Percentiles rank a stretch among this genome's conserved stretches.
phyloP scores from a whole-genome alignment of 2,329 filamentous ascomycete species.

The Paracamarosporium sp. region DNA sequence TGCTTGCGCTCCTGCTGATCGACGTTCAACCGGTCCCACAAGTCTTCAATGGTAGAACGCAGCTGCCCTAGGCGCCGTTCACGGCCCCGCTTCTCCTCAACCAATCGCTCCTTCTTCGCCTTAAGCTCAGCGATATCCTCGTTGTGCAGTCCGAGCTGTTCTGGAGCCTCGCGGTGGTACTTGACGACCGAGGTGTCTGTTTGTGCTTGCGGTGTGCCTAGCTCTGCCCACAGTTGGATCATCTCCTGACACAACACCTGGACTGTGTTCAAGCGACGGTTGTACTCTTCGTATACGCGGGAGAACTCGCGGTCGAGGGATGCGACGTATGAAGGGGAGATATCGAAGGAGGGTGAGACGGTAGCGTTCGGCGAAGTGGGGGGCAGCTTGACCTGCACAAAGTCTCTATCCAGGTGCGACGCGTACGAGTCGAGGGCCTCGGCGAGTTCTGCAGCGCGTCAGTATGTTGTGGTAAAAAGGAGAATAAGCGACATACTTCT shows the following conservation, averaged over 20 bases:
- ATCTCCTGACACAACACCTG: slow-evolving; percentile 80
- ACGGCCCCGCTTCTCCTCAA: slow-evolving; percentile 86
- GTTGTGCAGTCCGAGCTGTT: slow-evolving; percentile 91
- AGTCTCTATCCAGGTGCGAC: slow-evolving; percentile 88
- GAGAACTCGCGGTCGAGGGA: slow-evolving; percentile 90
- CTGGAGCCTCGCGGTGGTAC: slow-evolving; percentile 86
- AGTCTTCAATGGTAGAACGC: slow-evolving; percentile 75
- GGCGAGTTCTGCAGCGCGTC: slow-evolving; percentile 73
- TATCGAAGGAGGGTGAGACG: slow-evolving; percentile 83
- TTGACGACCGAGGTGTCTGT: slow-evolving; percentile 88
- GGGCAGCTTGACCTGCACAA: slow-evolving; percentile 84
- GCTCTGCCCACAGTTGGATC: slow-evolving; percentile 93
- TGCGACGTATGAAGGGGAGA: slow-evolving; percentile 88
- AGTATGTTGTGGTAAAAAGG: slow-evolving; percentile 8
- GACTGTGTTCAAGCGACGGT: slow-evolving; percentile 77
- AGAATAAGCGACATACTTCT: slow-evolving; percentile 69
- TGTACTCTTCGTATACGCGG: slow-evolving; percentile 96
- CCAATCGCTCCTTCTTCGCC: slow-evolving; percentile 77
- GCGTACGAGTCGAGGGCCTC: slow-evolving; percentile 95
- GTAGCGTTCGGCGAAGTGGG: slow-evolving; percentile 79
- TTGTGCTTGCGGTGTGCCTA: slow-evolving; percentile 92
- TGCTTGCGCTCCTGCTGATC: slow-evolving; percentile 82
- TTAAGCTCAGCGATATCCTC: slow-evolving; percentile 80
- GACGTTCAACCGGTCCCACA: slow-evolving; percentile 89
- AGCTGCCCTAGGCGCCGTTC: slow-evolving; percentile 82